phyloP scores from a whole-genome alignment of 352 stramenopile species.

The Globisporangium perplexum region DNA sequence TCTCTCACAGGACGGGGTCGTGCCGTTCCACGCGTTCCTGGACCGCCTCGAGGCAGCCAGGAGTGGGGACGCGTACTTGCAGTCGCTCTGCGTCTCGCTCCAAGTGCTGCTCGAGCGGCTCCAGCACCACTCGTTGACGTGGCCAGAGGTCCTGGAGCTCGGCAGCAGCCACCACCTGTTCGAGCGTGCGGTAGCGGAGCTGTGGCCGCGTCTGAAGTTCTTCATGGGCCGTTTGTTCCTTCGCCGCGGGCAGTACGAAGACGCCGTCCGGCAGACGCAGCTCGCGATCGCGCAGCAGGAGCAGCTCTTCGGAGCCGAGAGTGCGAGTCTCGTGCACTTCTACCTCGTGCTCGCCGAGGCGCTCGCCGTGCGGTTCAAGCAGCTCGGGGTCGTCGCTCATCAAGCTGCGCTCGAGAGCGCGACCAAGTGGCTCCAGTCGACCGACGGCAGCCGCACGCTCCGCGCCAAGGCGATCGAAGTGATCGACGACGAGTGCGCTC shows the following conservation, averaged over 20 bases:
- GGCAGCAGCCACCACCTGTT: slow-evolving; percentile 7
- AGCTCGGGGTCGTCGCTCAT: slow-evolving; percentile 34
- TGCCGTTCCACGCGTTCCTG: slow-evolving; percentile 35
- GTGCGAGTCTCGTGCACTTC: slow-evolving; percentile 31
- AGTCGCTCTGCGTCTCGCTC: slow-evolving; percentile 20
- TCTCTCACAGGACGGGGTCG: slow-evolving; percentile 32
- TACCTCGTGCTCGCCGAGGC: slow-evolving; percentile 54
- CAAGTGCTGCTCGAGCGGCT: slow-evolving; percentile 11
- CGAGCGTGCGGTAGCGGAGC: slow-evolving; percentile 16
- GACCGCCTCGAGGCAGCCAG: slow-evolving; percentile 18
- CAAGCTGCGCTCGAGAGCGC: slow-evolving; percentile 37
- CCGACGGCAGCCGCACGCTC: slow-evolving; percentile 36
- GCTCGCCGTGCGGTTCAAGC: slow-evolving; percentile 46
- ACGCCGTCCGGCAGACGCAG: slow-evolving; percentile 39
- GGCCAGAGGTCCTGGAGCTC: slow-evolving; percentile 32
- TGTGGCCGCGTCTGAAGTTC: slow-evolving; percentile 39
- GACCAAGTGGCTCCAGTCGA: slow-evolving; percentile 44
- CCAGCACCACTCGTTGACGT: slow-evolving; percentile 17
- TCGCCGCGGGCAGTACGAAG: slow-evolving; percentile 47
- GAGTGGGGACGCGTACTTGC: slow-evolving; percentile 17
- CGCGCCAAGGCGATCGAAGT: slow-evolving; percentile 38
- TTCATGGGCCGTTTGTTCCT: slow-evolving; percentile 50
- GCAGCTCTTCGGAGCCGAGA: slow-evolving; percentile 20
- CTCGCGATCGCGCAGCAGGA: slow-evolving; percentile 43
- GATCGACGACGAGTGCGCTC: slow-evolving; percentile 19